Conservation (phyloP, 352 stramenopile species). For the Phytophthora aleatoria region DNA sequence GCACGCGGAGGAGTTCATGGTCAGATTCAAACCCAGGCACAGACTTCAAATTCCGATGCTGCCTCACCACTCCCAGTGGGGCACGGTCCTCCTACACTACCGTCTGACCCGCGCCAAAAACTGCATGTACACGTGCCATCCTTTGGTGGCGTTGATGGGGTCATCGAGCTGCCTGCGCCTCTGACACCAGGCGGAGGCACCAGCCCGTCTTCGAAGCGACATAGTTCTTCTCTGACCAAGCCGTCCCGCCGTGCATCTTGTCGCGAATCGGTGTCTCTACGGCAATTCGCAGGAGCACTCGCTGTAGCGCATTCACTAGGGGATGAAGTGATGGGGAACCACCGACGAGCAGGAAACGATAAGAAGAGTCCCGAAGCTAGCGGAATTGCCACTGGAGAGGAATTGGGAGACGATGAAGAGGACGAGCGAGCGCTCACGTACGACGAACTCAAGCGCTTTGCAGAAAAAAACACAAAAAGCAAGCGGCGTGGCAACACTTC, state of each 20-base stretch:
- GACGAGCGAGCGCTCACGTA: conserved; percentile 76
- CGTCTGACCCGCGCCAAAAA: conserved; percentile 58
- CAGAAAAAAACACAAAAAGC: conserved; percentile 54
- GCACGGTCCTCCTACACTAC: conserved; percentile 52
- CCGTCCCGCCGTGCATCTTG: conserved; percentile 39
- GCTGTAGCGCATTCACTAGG: conserved; percentile 12
- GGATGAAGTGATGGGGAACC: conserved; percentile 7
- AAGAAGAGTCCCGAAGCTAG: conserved; percentile 14
- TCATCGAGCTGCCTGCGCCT: conserved; percentile 53
- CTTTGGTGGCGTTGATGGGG: conserved; percentile 58
- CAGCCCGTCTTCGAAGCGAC: conserved; percentile 12
- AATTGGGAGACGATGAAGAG: conserved; percentile 57
- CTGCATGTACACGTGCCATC: conserved; percentile 63
- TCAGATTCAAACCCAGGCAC: conserved; percentile 10
- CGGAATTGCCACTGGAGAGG: conserved; percentile 9
- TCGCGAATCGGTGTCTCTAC: conserved; percentile 47
- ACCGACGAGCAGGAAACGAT: conserved; percentile 10
- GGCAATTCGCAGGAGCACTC: conserved; percentile 47
- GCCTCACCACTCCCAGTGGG: conserved; percentile 37
- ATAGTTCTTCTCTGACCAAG: conserved; percentile 28
- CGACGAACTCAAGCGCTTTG: conserved; percentile 71
- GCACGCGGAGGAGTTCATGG: conserved; percentile 6
- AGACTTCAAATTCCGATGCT: not conserved
- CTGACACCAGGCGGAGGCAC: not conserved
- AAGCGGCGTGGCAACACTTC: conserved; percentile 15